phyloP scores from a whole-genome alignment of 2,329 filamentous ascomycete species.

The Trichoderma breve region DNA sequence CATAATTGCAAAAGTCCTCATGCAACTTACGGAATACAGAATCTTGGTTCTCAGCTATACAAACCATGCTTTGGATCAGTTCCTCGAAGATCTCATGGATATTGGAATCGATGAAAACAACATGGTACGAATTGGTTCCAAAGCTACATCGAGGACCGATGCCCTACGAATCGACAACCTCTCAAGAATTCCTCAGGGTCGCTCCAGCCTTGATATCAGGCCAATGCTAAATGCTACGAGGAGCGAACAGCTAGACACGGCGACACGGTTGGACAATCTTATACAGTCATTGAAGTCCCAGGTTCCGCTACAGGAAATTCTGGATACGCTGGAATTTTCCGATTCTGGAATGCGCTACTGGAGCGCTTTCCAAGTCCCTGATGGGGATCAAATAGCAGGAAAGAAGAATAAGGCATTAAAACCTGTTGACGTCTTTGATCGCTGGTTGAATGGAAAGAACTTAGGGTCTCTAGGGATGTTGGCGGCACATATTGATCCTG shows the following conservation, averaged over 20 bases:
- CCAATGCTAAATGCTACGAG: neutral
- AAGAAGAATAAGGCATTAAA: conserved; percentile 43
- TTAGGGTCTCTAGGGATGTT: neutral
- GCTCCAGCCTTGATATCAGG: neutral
- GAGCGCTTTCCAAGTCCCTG: conserved; percentile 55
- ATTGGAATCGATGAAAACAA: conserved; percentile 49
- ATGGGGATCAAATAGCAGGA: conserved; percentile 49
- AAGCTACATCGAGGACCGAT: conserved; percentile 50
- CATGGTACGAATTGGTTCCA: conserved; percentile 65
- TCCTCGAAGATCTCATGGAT: conserved; percentile 61
- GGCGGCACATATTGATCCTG: conserved; percentile 23
- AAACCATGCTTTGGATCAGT: conserved; percentile 56
- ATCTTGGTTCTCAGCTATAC: conserved; percentile 68
- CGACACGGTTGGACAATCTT: neutral
- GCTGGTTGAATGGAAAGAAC: conserved; percentile 22
- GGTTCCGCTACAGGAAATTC: conserved; percentile 3
- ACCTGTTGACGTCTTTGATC: conserved; percentile 23
- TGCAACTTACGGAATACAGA: conserved; percentile 46
- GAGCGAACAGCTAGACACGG: neutral
- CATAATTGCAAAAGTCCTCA: conserved; percentile 55
- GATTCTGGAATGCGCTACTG: conserved; percentile 51
- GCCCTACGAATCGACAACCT: conserved; percentile 47
- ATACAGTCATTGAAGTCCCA: neutral
- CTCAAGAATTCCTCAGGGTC: neutral
- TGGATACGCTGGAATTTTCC: conserved; percentile 51